These are phyloP conservation scores for Phlyctochytrium bullatum DNA, from an alignment of 192 early-diverging fungal species.

Conservation along the genomic window DNA sequence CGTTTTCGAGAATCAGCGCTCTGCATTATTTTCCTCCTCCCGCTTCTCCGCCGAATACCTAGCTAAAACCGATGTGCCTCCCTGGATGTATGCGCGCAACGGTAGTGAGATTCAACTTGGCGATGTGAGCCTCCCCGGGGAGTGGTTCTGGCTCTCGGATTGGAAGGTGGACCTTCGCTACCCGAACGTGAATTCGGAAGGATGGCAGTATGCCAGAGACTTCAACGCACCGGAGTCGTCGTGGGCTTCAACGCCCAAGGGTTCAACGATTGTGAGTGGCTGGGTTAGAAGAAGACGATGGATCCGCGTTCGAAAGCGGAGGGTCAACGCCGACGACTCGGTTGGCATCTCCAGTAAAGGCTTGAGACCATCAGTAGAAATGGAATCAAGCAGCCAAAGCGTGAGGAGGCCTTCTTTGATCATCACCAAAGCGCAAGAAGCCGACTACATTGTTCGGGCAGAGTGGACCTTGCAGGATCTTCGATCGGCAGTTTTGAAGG, in stretches of 20 bases:
- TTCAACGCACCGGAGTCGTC: conserved; percentile 50
- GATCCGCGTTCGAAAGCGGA: conserved; percentile 75
- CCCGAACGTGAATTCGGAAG: conserved; percentile 60
- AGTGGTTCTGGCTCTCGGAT: conserved; percentile 82
- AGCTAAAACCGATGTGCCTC: conserved; percentile 49
- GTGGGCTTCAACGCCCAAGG: conserved; percentile 43
- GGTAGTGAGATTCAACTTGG: conserved; percentile 52
- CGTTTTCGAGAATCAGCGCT: conserved; percentile 70
- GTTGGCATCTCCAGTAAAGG: background rate
- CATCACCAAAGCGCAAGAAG: background rate
- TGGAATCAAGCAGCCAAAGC: no score
- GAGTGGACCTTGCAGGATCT: conserved; percentile 15
- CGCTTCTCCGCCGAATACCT: conserved; percentile 52
- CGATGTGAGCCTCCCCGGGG: conserved; percentile 52
- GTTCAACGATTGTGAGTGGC: conserved; percentile 31
- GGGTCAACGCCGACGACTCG: conserved; percentile 41
- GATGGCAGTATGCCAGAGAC: conserved; percentile 71
- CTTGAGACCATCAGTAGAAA: background rate
- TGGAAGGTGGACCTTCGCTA: conserved; percentile 69
- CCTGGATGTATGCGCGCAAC: conserved; percentile 52
- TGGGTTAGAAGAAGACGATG: conserved; percentile 72
- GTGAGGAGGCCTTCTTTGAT: background rate
- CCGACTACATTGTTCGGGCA: conserved; percentile 36
- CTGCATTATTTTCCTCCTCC: conserved; percentile 41
- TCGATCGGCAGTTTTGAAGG: background rate